Evolutionary conservation across 345 rosid species (phyloP).

Genomic region (Barbarea vulgaris): DNA sequence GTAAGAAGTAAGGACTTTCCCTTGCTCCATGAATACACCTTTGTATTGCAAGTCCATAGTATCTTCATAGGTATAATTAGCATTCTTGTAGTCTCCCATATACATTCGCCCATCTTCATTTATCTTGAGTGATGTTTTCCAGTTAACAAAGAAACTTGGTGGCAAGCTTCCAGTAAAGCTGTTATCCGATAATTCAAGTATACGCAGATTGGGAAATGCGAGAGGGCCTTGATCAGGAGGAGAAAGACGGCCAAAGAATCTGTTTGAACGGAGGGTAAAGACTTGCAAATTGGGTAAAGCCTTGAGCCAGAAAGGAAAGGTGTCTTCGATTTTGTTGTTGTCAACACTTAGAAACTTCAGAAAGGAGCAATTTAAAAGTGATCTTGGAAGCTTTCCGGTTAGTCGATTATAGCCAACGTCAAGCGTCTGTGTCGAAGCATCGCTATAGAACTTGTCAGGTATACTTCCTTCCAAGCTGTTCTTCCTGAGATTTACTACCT

Average conservation of each 20-base stretch:
- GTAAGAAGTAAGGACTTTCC: slow-evolving; percentile 7
- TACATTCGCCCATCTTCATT: slow-evolving; percentile 13
- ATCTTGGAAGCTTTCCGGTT: slow-evolving; percentile 1
- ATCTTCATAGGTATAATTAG: slow-evolving; percentile 18
- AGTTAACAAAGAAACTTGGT: slow-evolving; percentile 8
- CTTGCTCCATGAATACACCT: slow-evolving; percentile 26
- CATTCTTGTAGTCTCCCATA: slow-evolving; percentile 29
- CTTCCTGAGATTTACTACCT: not conserved
- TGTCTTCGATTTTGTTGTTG: slow-evolving; percentile 7
- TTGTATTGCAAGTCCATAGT: slow-evolving; percentile 30
- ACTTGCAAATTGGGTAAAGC: slow-evolving; percentile 6
- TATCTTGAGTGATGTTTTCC: not conserved
- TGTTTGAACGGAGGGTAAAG: slow-evolving; percentile 26
- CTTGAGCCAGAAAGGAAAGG: slow-evolving; percentile 25
- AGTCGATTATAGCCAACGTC: slow-evolving; percentile 15
- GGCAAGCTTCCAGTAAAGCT: slow-evolving; percentile 19
- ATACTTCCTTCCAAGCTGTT: slow-evolving; percentile 11
- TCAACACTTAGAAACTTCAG: not conserved
- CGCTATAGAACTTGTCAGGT: not conserved
- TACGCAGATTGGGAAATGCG: slow-evolving; percentile 14
- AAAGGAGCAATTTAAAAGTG: not conserved
- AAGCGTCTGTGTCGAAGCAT: not conserved
- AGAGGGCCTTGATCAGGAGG: slow-evolving; percentile 29
- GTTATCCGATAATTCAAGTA: slow-evolving; percentile 27
- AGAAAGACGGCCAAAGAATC: slow-evolving; percentile 2